Base-by-base conservation (phyloP, 306 rosid species). In the Quercus aquifolioides region DNA sequence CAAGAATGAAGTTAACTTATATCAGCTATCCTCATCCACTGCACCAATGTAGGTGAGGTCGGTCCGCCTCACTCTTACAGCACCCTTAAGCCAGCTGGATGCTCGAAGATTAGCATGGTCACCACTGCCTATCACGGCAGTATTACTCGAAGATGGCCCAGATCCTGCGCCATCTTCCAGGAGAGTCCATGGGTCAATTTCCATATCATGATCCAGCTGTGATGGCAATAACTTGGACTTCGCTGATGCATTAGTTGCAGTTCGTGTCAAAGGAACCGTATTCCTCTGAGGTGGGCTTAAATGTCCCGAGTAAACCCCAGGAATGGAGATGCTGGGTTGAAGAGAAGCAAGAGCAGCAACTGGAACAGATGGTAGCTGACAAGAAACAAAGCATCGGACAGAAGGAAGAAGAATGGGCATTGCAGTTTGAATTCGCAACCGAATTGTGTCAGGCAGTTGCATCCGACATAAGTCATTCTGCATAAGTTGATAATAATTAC, bases 101-200 rank as follows among this genome's bases (percentile, higher is more conserved):
- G 98, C 99, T 81, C 86, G 92, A 83, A 91, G 90, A 78, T 91
- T 93, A 31, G 83, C 91, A 76, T 85, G 95, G 73, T 91, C 94
- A 51, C 90, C 90, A 51, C 88, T 81, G 81, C 94, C 96, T 33
- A 89, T 85, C 62, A 83, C 83, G 67, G 87, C 85, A 76, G 90
- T 79, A 49, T 80, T 91, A 81, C 90, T 74, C 1, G 91, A 83
- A 57, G 92, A 86, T 41, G 88, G 91, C 80, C 91, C 90, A 49
- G 97, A 90, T 74, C 98, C 99, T n/a, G 97, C 88, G 2, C 99
- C 94, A 58, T 95, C 99, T 90, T 95, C 99, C 83, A 93, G 83
- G 62, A 95, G 93, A 6, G 81, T 86, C 99, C 99, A 93, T 54
- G 98, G 99, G 86, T 95, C 99, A 74, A 91, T 77, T 52, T 91